These are phyloP conservation scores for Trametes punicea DNA, from an alignment of 768 basidiomycete species.

Conservation along the genomic window DNA sequence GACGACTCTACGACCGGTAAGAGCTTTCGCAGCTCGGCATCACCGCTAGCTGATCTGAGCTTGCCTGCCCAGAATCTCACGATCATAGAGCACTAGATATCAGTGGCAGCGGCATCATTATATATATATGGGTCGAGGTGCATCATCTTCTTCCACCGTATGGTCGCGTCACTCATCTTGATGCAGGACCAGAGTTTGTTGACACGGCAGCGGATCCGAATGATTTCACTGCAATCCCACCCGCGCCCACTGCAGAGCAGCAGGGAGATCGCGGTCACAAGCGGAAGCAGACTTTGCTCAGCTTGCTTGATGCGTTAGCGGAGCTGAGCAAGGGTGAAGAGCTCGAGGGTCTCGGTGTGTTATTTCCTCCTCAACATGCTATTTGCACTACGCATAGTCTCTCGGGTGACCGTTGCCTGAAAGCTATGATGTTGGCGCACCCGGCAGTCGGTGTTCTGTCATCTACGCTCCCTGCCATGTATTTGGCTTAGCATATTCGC, in stretches of 20 bases:
- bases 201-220: slow-evolving; percentile 15
- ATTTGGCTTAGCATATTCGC: too few relatives aligned
- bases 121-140: slow-evolving; percentile 24
- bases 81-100: slow-evolving; percentile 3
- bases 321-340: slow-evolving; percentile 42
- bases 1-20: slow-evolving; percentile 12
- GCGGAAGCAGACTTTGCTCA: slow-evolving; percentile 46
- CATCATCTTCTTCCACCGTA: not conserved
- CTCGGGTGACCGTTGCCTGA: not conserved
- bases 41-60: not conserved
- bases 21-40: not conserved
- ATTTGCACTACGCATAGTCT: not conserved
- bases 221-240: slow-evolving; percentile 20
- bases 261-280: slow-evolving; percentile 17
- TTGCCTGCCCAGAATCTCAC: not conserved
- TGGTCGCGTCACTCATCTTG: not conserved
- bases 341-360: slow-evolving; percentile 33
- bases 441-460: too few relatives aligned
- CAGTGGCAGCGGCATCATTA: slow-evolving; percentile 10
- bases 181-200: not conserved
- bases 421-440: too few relatives aligned
- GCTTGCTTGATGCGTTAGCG: slow-evolving; percentile 43
- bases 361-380: not conserved
- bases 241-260: slow-evolving; percentile 5
- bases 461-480: too few relatives aligned